phyloP scores from a whole-genome alignment of 768 basidiomycete species.

The Kwoniella heveanensis region DNA sequence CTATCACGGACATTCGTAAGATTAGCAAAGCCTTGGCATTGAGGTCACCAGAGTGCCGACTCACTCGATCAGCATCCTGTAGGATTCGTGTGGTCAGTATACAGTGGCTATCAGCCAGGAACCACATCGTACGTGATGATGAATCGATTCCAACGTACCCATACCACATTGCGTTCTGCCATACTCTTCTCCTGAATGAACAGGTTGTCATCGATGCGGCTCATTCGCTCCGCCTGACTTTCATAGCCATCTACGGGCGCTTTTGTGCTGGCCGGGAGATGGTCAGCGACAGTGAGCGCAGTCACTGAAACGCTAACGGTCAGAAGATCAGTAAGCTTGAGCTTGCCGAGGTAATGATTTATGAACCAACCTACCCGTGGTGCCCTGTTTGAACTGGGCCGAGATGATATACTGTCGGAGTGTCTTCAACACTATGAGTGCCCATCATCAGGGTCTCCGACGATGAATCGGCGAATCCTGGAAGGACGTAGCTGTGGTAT shows the following conservation, averaged over 20 bases:
- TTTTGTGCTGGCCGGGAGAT: background rate
- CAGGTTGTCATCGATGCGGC: background rate
- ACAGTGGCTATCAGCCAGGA: no score
- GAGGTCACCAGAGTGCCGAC: no score
- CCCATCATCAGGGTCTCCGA: conserved; percentile 6
- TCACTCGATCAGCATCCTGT: conserved; percentile 3
- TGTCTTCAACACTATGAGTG: background rate
- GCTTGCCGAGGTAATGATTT: no score
- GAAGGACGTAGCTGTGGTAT: conserved; percentile 23
- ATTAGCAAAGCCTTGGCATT: no score
- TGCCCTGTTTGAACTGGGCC: conserved; percentile 11
- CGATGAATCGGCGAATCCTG: conserved; percentile 10
- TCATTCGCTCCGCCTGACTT: background rate
- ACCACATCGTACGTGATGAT: no score
- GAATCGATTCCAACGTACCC: no score
- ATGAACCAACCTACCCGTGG: conserved; percentile 32
- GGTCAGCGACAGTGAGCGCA: conserved; percentile 1
- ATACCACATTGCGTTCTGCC: background rate
- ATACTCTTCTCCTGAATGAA: background rate
- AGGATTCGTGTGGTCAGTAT: background rate
- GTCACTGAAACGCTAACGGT: conserved; percentile 10
- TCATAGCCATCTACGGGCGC: background rate
- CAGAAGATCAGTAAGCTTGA: no score
- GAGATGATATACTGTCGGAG: background rate
- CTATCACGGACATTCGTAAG: background rate